Conservation (phyloP, 805 yeast species). For the Kurtzmaniella cleridarum region DNA sequence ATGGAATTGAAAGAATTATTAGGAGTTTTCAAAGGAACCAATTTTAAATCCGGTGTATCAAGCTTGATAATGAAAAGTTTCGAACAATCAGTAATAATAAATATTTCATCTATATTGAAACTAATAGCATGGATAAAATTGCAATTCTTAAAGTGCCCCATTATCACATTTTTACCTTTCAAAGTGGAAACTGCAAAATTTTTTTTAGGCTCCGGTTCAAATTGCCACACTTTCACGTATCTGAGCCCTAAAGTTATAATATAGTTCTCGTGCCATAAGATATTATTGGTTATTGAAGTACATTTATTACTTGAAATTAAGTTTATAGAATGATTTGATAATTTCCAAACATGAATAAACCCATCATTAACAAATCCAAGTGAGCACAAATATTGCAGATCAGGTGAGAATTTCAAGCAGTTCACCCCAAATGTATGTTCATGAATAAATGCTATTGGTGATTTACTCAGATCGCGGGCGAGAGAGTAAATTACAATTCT, state of each 20-base stretch:
- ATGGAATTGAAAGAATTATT: slow-evolving; percentile 11
- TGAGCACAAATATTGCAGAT: slow-evolving; percentile 51
- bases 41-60: slow-evolving; percentile 15
- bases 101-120: slow-evolving; percentile 29
- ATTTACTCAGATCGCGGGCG: slow-evolving; percentile 40
- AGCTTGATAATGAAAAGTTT: slow-evolving; percentile 27
- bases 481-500: slow-evolving; percentile 56
- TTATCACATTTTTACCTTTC: slow-evolving; percentile 54
- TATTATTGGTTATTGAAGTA: slow-evolving; percentile 50
- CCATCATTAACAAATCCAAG: slow-evolving; percentile 70
- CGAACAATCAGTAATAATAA: slow-evolving; percentile 27
- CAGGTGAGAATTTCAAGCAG: slow-evolving; percentile 51
- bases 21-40: slow-evolving; percentile 12
- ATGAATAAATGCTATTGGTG: slow-evolving; percentile 48
- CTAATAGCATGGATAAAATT: slow-evolving; percentile 41
- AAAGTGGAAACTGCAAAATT: slow-evolving; percentile 26
- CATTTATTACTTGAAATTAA: slow-evolving; percentile 56
- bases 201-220: slow-evolving; percentile 18
- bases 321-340: slow-evolving; percentile 15
- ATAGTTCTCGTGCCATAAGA: slow-evolving; percentile 49
- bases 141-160: slow-evolving; percentile 45
- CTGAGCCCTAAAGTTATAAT: slow-evolving; percentile 58
- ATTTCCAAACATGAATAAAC: slow-evolving; percentile 56
- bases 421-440: slow-evolving; percentile 67
- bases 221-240: slow-evolving; percentile 58